phyloP scores from a whole-genome alignment of 176 grass and related monocot genomes.

The sorghum (Sorghum bicolor) region DNA sequence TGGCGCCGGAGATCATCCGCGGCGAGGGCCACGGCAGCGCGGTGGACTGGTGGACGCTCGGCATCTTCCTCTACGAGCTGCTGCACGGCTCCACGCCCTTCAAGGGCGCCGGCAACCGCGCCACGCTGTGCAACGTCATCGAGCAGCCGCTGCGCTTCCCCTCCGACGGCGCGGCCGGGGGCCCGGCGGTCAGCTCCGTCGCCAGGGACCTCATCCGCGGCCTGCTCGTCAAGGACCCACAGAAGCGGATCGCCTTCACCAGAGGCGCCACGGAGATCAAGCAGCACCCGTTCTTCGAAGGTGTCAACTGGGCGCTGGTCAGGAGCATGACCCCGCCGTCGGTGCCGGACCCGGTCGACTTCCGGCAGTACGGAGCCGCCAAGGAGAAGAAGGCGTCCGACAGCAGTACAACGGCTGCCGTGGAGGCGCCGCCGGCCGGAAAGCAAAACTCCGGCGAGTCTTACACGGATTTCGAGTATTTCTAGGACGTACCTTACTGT shows the following conservation, averaged over 20 bases:
- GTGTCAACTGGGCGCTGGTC: constrained; percentile 85
- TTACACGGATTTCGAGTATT: constrained; percentile 4
- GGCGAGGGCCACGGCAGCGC: too few species aligned
- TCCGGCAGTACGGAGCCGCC: background rate
- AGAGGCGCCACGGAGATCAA: constrained; percentile 76
- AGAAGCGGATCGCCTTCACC: constrained; percentile 52
- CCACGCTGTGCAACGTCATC: constrained; percentile 79
- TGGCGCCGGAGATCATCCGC: too few species aligned
- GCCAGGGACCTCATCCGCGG: constrained; percentile 58
- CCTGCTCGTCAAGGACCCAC: constrained; percentile 73
- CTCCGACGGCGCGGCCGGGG: background rate
- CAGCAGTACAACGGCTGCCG: background rate
- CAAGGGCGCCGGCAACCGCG: constrained; percentile 64
- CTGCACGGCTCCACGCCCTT: constrained; percentile 77
- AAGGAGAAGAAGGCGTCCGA: background rate
- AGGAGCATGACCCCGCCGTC: constrained; percentile 50
- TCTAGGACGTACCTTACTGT: background rate
- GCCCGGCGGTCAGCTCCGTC: constrained; percentile 29
- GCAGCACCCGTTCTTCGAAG: constrained; percentile 81
- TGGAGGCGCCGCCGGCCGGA: background rate
- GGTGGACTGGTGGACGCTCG: constrained; percentile 54
- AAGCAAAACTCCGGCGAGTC: constrained; percentile 14
- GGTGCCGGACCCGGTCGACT: constrained; percentile 23
- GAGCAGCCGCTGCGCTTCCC: constrained; percentile 64
- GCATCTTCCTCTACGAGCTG: constrained; percentile 83